Conservation (phyloP, 31 red algal species). For the Odonthalia washingtoniensis region DNA sequence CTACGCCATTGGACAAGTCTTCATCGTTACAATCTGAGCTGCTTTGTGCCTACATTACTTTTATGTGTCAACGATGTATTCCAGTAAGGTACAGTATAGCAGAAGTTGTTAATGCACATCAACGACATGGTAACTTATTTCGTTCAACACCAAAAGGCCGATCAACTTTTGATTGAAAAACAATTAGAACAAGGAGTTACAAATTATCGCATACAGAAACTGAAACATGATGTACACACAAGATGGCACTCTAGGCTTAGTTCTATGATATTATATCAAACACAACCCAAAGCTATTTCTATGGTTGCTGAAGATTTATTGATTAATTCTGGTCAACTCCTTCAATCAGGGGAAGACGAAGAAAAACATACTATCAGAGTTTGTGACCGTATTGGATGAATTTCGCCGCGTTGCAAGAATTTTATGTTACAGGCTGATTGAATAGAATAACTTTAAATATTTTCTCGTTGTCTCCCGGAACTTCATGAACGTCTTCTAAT, state of each 20-base stretch:
- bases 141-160: constrained; percentile 10
- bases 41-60: constrained; percentile 9
- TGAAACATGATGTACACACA: constrained; percentile 26
- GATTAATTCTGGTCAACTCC: neutral
- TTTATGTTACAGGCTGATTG: constrained; percentile 1
- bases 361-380: constrained; percentile 10
- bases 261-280: neutral
- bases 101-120: neutral
- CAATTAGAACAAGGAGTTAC: neutral
- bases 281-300: neutral
- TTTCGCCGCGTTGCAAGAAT: neutral
- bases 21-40: no score
- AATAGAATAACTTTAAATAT: neutral
- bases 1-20: no score
- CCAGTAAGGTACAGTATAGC: neutral
- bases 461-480: neutral
- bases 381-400: neutral
- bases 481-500: constrained; percentile 7
- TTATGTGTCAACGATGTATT: constrained; percentile 33
- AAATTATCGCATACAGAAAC: constrained; percentile 1
- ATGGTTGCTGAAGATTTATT: neutral
- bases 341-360: neutral
- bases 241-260: constrained; percentile 6
- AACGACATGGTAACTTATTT: constrained; percentile 22
- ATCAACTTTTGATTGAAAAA: constrained; percentile 1